Evolutionary conservation across 257 asterid species (phyloP).

Genomic region (Leptodermis oblonga): DNA sequence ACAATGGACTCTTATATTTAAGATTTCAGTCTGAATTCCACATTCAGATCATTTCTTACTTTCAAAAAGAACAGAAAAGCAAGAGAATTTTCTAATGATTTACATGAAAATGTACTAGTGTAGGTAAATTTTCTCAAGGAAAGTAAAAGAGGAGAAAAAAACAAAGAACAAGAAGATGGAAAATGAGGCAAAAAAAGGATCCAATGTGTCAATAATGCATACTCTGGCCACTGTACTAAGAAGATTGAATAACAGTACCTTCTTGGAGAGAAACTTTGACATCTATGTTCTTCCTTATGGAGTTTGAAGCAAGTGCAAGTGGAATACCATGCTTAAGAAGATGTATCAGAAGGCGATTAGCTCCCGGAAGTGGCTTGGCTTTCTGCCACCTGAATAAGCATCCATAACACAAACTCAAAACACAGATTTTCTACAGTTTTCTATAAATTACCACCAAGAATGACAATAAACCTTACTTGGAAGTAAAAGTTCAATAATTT

Average conservation of each 20-base stretch:
- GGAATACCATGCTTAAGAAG: constrained; percentile 66
- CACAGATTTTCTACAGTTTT: neutral
- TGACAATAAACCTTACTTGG: neutral
- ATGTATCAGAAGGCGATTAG: constrained; percentile 70
- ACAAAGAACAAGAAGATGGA: neutral
- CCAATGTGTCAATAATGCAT: neutral
- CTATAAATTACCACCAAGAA: neutral
- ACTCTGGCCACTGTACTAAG: constrained; percentile 5
- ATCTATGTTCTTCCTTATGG: constrained; percentile 51
- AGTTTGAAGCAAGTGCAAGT: constrained; percentile 79
- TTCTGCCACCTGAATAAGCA: constrained; percentile 47
- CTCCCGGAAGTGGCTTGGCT: constrained; percentile 88
- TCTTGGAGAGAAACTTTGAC: constrained; percentile 56
- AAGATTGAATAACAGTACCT: constrained; percentile 35
- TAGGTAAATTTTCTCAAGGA: neutral
- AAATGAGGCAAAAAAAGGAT: neutral
- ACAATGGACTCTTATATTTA: neutral
- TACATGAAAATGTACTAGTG: neutral
- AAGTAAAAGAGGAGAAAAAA: neutral
- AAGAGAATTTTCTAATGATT: neutral
- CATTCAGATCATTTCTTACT: neutral
- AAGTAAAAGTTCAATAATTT: neutral
- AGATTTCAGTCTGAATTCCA: neutral
- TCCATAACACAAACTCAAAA: neutral
- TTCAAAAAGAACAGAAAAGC: neutral